A percentile compares a stretch with the other conserved stretches of the same genome.
Conservation (phyloP, 371 early-diverging fungal genomes). For the Amoeboaphelidium protococcarum region DNA sequence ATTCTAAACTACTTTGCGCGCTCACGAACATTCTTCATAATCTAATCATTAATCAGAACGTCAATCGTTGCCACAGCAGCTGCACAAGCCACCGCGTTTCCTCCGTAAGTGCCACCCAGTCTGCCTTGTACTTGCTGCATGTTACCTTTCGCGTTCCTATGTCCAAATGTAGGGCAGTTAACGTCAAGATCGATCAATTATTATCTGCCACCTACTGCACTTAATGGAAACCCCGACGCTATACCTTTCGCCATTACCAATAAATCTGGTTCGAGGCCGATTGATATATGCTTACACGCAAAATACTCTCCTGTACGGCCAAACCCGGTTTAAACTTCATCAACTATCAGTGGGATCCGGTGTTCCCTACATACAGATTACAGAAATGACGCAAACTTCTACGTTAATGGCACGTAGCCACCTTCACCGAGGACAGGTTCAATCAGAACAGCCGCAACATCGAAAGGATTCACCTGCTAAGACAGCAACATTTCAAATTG, state of each 20-base stretch:
- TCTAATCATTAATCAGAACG: conserved; percentile 15
- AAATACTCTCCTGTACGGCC: conserved; percentile 36
- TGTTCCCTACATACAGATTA: conserved; percentile 29
- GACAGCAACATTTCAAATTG: not conserved
- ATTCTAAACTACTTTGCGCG: conserved; percentile 7
- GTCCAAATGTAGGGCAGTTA: conserved; percentile 15
- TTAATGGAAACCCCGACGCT: conserved; percentile 23
- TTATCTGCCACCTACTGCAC: conserved; percentile 16
- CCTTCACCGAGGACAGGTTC: conserved; percentile 65
- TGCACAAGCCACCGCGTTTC: conserved; percentile 21
- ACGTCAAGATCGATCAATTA: conserved; percentile 19
- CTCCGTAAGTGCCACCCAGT: conserved; percentile 20
- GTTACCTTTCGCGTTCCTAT: not conserved
- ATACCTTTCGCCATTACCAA: conserved; percentile 26
- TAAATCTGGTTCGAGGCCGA: conserved; percentile 18
- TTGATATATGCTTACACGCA: conserved; percentile 7
- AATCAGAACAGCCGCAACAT: conserved; percentile 32
- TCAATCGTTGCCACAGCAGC: conserved; percentile 20
- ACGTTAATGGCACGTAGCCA: conserved; percentile 38
- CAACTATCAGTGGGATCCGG: conserved; percentile 43
- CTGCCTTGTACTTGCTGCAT: not conserved
- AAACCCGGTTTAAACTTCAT: conserved; percentile 60
- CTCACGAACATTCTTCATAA: conserved; percentile 10
- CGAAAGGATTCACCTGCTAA: not conserved
- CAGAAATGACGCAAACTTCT: conserved; percentile 30